A percentile compares a stretch with the other conserved stretches of the same genome.
phyloP scores from a whole-genome alignment of 441 rosid species.

The Adansonia gregorii region DNA sequence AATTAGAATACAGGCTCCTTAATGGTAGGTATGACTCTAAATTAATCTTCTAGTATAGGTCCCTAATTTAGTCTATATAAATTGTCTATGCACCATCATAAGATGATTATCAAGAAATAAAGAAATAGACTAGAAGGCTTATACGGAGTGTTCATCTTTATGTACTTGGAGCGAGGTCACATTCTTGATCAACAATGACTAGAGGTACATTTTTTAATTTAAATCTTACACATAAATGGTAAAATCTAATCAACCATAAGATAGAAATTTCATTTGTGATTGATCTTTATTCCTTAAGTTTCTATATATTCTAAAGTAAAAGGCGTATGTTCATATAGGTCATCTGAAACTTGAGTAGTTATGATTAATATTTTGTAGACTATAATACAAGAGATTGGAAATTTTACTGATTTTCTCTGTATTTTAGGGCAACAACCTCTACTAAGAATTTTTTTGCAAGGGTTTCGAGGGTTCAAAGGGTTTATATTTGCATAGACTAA shows the following conservation, averaged over 20 bases:
- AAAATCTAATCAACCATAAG: background rate
- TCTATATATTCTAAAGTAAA: background rate
- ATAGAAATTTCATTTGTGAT: background rate
- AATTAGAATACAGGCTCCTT: no score
- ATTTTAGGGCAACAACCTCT: background rate
- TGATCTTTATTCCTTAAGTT: background rate
- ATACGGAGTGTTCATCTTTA: no score
- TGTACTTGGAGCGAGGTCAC: no score
- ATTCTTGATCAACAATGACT: no score
- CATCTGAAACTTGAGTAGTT: background rate
- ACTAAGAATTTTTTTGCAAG: background rate
- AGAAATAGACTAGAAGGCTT: no score
- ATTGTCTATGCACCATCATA: no score
- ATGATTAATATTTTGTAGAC: background rate
- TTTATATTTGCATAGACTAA: no score
- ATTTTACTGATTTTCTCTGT: background rate
- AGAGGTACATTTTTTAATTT: no score
- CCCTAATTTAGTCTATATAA: no score
- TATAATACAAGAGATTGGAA: background rate
- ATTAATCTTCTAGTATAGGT: no score
- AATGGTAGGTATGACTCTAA: no score
- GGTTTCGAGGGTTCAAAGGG: background rate
- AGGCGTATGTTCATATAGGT: background rate
- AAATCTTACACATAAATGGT: background rate
- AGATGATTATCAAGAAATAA: no score